Conservation (phyloP, 2,329 filamentous ascomycete genomes). For the Cladosporium sp. region DNA sequence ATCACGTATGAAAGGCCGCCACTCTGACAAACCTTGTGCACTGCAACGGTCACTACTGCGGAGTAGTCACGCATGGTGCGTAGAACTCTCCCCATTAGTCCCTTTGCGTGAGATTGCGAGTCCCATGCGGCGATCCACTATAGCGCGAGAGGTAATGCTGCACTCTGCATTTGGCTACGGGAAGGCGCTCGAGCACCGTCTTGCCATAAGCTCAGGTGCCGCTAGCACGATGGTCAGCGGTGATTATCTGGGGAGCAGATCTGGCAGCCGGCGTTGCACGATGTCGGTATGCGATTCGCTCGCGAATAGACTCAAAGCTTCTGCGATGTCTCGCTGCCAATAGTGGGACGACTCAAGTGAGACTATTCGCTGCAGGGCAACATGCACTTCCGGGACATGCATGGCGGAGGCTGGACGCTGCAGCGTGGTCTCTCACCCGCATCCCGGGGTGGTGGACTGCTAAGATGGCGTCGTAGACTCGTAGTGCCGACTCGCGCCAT, state of each 20-base stretch:
- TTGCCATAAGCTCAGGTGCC: background rate
- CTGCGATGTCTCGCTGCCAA: background rate
- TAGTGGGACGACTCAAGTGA: background rate
- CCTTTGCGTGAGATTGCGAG: slow-evolving; percentile 8
- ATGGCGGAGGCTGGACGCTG: slow-evolving; percentile 4
- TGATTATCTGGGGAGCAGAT: slow-evolving; percentile 9
- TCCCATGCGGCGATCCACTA: slow-evolving; percentile 6
- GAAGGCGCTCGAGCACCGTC: background rate
- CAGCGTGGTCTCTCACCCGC: slow-evolving; percentile 5
- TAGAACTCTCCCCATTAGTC: background rate
- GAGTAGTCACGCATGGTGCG: slow-evolving; percentile 4
- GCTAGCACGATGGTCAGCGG: background rate
- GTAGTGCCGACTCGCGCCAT: slow-evolving; percentile 2
- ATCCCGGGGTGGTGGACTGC: background rate
- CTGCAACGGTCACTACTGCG: slow-evolving; percentile 10
- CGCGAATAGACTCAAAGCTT: background rate
- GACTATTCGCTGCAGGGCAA: slow-evolving; percentile 5
- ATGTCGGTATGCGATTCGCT: background rate
- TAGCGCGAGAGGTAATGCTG: background rate
- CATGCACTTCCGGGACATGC: slow-evolving; percentile 3
- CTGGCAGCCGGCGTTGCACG: background rate
- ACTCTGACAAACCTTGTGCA: slow-evolving; percentile 4
- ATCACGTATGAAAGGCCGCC: slow-evolving; percentile 1
- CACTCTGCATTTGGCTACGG: background rate
- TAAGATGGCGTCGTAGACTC: background rate